Evolutionary conservation across 208 protist genomes (phyloP).

Genomic region (Trypanosoma caninum): DNA sequence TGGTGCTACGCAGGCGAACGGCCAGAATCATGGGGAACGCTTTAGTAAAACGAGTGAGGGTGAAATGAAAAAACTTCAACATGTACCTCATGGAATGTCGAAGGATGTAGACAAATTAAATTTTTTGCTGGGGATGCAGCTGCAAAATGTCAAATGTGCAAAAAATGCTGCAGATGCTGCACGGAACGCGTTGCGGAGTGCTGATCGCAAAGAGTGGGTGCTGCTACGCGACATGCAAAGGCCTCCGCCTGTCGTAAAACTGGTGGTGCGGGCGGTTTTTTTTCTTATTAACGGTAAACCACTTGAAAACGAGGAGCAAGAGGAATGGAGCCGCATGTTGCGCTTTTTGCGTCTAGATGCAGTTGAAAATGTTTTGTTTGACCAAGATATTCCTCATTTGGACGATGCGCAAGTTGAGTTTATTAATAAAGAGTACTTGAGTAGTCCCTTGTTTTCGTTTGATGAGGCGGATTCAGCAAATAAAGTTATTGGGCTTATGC

Average conservation of each 20-base stretch:
- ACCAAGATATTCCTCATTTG: conserved; percentile 4
- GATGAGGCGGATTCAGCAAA: background rate
- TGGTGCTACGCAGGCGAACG: too few species aligned
- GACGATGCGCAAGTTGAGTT: conserved; percentile 8
- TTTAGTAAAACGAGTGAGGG: too few species aligned
- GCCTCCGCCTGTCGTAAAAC: background rate
- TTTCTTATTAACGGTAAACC: conserved; percentile 19
- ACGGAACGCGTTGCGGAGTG: conserved; percentile 2
- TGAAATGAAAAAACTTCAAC: too few species aligned
- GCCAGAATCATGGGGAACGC: too few species aligned
- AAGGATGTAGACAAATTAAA: background rate
- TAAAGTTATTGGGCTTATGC: conserved; percentile 13
- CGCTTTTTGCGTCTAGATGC: conserved; percentile 14
- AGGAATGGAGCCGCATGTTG: conserved; percentile 26
- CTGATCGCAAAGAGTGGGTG: background rate
- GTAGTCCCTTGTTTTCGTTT: conserved; percentile 16
- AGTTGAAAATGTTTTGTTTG: conserved; percentile 6
- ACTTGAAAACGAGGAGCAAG: conserved; percentile 8
- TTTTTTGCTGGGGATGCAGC: background rate
- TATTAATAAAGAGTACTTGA: conserved; percentile 12
- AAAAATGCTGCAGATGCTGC: conserved; percentile 5
- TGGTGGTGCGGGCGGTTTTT: conserved; percentile 17
- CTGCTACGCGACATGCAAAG: background rate
- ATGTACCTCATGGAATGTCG: too few species aligned
- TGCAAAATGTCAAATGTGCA: conserved; percentile 1